phyloP scores from a whole-genome alignment of 371 early-diverging fungal genomes.

The Smittium culicis region DNA sequence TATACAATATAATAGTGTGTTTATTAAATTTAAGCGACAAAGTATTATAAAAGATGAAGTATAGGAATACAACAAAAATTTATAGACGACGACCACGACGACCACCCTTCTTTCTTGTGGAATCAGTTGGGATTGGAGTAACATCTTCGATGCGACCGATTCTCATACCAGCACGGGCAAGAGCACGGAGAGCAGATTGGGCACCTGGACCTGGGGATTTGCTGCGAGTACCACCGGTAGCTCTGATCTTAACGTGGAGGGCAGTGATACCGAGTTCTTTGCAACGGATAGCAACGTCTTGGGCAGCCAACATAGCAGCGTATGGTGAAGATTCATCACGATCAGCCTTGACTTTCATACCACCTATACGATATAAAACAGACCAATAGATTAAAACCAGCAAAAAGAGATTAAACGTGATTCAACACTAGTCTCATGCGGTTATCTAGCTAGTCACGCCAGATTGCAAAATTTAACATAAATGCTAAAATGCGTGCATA shows the following conservation, averaged over 20 bases:
- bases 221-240: slow-evolving; percentile 98
- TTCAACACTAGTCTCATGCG: slow-evolving; percentile 46
- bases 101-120: slow-evolving; percentile 99
- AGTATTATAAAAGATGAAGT: neutral
- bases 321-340: slow-evolving; percentile 99
- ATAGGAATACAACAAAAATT: slow-evolving; percentile 12
- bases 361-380: slow-evolving; percentile 49
- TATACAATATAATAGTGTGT: no score
- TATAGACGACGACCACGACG: slow-evolving; percentile 99
- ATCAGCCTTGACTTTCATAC: slow-evolving; percentile 99
- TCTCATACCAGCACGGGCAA: slow-evolving; percentile 98
- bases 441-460: slow-evolving; percentile 3
- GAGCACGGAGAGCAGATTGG: slow-evolving; percentile 98
- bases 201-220: slow-evolving; percentile 99
- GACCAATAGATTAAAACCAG: slow-evolving; percentile 4
- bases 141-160: slow-evolving; percentile 99
- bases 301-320: slow-evolving; percentile 99
- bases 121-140: slow-evolving; percentile 98
- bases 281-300: slow-evolving; percentile 98
- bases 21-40: neutral
- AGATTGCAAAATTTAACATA: neutral
- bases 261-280: slow-evolving; percentile 99
- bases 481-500: neutral
- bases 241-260: slow-evolving; percentile 99
- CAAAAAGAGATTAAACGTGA: slow-evolving; percentile 38